Evolutionary conservation across 73 alveolate species (phyloP).

Genomic region (Paramecium biaurelia): DNA sequence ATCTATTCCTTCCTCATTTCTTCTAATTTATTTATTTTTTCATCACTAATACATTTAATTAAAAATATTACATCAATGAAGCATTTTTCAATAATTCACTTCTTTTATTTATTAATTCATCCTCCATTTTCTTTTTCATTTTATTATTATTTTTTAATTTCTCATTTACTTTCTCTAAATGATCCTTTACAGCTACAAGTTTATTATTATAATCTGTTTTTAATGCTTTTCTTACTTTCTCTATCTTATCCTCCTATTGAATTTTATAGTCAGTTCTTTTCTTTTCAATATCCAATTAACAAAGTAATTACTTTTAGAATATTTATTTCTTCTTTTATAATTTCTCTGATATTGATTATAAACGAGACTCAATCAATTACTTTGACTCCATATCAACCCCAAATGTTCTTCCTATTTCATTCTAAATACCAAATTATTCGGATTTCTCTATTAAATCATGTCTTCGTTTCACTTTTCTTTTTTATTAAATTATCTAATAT

Average conservation of each 20-base stretch:
- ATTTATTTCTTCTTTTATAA: neutral
- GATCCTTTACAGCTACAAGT: slow-evolving; percentile 2
- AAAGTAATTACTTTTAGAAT: neutral
- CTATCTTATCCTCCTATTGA: neutral
- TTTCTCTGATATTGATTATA: neutral
- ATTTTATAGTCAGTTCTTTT: neutral
- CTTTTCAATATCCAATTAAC: slow-evolving; percentile 19
- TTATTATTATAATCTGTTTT: slow-evolving; percentile 15
- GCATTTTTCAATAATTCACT: neutral
- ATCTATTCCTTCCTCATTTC: neutral
- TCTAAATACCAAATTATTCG: neutral
- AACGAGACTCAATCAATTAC: neutral
- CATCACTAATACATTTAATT: neutral
- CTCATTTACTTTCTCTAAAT: slow-evolving; percentile 5
- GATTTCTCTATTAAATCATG: slow-evolving; percentile 39
- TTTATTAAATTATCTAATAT: neutral
- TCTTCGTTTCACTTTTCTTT: slow-evolving; percentile 25
- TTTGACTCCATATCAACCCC: slow-evolving; percentile 19
- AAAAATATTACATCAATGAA: neutral
- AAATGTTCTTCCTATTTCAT: slow-evolving; percentile 38
- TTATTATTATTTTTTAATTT: neutral
- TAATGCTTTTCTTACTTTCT: neutral
- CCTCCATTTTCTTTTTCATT: neutral
- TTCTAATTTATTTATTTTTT: neutral
- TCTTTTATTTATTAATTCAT: slow-evolving; percentile 13